phyloP scores from a whole-genome alignment of 768 basidiomycete species.

The Amanita muscaria region DNA sequence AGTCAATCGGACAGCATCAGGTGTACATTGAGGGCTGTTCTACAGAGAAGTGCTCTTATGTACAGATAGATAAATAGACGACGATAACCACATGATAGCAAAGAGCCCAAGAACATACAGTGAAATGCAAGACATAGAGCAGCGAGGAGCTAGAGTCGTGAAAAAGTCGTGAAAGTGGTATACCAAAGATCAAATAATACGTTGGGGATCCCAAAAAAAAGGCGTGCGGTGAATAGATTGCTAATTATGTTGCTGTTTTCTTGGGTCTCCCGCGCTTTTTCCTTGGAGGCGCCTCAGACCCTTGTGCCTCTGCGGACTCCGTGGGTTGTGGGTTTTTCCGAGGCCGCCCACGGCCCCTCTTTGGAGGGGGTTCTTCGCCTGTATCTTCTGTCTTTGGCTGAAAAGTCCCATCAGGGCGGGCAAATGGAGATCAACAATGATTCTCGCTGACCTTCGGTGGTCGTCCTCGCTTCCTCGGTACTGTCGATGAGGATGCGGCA shows the following conservation, averaged over 20 bases:
- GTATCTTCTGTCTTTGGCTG: conserved; percentile 37
- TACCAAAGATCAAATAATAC: not conserved
- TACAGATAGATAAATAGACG: conserved; percentile 9
- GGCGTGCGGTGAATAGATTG: conserved; percentile 5
- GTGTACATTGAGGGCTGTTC: conserved; percentile 11
- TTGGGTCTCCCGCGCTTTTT: conserved; percentile 71
- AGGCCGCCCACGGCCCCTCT: conserved; percentile 68
- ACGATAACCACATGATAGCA: conserved; percentile 11
- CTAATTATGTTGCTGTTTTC: conserved; percentile 24
- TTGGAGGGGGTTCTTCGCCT: conserved; percentile 43
- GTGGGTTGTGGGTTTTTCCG: conserved; percentile 56
- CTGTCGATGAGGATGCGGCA: conserved; percentile 25
- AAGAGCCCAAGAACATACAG: conserved; percentile 14
- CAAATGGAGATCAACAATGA: conserved; percentile 14
- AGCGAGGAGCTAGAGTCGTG: conserved; percentile 2
- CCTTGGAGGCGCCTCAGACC: conserved; percentile 43
- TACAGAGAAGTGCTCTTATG: conserved; percentile 9
- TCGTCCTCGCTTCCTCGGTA: conserved; percentile 54
- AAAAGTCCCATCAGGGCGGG: conserved; percentile 10
- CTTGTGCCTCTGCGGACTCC: conserved; percentile 28
- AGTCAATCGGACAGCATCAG: conserved; percentile 6
- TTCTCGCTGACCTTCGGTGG: conserved; percentile 49
- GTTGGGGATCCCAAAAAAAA: too few relatives aligned
- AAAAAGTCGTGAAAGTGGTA: conserved; percentile 3
- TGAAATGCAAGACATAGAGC: conserved; percentile 3